Base-by-base conservation (phyloP, 2,329 filamentous ascomycete species). In the Trichoderma sp. region DNA sequence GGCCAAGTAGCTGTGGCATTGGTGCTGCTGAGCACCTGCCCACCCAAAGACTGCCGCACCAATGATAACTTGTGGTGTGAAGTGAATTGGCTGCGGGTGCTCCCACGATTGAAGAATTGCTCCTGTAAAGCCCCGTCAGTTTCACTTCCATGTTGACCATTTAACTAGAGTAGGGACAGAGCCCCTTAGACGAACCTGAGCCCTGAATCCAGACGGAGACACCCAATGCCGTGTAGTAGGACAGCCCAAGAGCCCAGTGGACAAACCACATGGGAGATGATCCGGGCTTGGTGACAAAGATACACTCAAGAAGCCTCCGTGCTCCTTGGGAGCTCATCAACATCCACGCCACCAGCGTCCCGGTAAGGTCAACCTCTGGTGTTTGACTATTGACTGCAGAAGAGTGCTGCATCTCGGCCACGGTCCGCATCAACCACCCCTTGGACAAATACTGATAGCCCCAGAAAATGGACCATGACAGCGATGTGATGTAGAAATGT, bases 201-300 rank as follows among this genome's bases (percentile, higher is more conserved):
- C 91, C 93, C 81, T 98, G 94, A 72, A 97, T 87, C 95, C 95
- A 98, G 39, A 97, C 84, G 5, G 93, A 88, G 61, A 97, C 79
- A 69, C 90, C 90, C 76, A 93, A 92, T 72, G 85, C 85, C 6
- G 90, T 78, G 81, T 99, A 99, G 81, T 93, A 98, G 11, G 83
- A 82, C 64, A 96, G 81, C 0, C 94, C 96, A 53, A 98, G 80
- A 18, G 91, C 74, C 91, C 94, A 98, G 79, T 97, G 93, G 18
- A 91, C 88, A 74, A 95, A 82, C 89, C 91, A 94, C 95, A 99
- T 99, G 71, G 85, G 88, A 21, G 93, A 93, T 26, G 86, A 86
- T 3, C 81, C 81, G 4, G 90, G 86, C 78, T 88, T 92, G 65
- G 87, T 83, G 70, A 96, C 86, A 56, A 82, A 82, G 56, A 91